Evolutionary conservation across 495 filamentous ascomycete species (phyloP).

Genomic region (Talaromyces trachyspermus): DNA sequence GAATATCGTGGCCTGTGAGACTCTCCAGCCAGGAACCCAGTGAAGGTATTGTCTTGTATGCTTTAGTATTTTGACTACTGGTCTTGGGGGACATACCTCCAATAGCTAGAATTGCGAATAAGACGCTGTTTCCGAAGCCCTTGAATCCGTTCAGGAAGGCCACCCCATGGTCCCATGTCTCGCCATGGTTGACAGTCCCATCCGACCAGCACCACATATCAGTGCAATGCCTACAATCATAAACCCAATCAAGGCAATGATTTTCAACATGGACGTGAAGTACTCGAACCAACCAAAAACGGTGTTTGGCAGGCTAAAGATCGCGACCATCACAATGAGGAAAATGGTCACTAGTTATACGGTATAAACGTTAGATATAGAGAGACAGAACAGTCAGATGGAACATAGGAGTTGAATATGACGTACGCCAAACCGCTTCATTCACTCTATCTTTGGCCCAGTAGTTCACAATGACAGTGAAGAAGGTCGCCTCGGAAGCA

Average conservation of each 20-base stretch:
- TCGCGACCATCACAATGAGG: slow-evolving; percentile 13
- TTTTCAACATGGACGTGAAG: slow-evolving; percentile 22
- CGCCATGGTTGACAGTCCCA: slow-evolving; percentile 19
- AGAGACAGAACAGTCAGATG: too few species aligned
- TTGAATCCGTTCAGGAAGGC: slow-evolving; percentile 25
- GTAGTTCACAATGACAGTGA: slow-evolving; percentile 27
- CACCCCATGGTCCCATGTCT: slow-evolving; percentile 17
- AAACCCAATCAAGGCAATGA: slow-evolving; percentile 23
- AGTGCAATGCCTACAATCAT: slow-evolving; percentile 19
- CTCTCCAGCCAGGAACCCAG: slow-evolving; percentile 19
- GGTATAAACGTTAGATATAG: slow-evolving; percentile 3
- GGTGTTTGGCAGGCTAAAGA: slow-evolving; percentile 19
- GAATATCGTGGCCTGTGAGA: slow-evolving; percentile 20
- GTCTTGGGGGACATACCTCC: slow-evolving; percentile 15
- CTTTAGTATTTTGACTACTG: slow-evolving; percentile 15
- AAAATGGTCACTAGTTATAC: slow-evolving; percentile 19
- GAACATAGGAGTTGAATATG: background rate
- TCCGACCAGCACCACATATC: slow-evolving; percentile 22
- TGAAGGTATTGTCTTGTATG: slow-evolving; percentile 7
- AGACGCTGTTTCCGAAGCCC: slow-evolving; percentile 15
- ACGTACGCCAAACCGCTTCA: slow-evolving; percentile 13
- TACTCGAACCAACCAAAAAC: slow-evolving; percentile 28
- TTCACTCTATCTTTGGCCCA: slow-evolving; percentile 17
- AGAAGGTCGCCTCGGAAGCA: slow-evolving; percentile 30
- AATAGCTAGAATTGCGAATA: slow-evolving; percentile 17